Percentiles rank a stretch among this genome's conserved stretches.
These are phyloP conservation scores for Solanum virginianum DNA, from an alignment of 257 asterid species.

Conservation along the genomic window DNA sequence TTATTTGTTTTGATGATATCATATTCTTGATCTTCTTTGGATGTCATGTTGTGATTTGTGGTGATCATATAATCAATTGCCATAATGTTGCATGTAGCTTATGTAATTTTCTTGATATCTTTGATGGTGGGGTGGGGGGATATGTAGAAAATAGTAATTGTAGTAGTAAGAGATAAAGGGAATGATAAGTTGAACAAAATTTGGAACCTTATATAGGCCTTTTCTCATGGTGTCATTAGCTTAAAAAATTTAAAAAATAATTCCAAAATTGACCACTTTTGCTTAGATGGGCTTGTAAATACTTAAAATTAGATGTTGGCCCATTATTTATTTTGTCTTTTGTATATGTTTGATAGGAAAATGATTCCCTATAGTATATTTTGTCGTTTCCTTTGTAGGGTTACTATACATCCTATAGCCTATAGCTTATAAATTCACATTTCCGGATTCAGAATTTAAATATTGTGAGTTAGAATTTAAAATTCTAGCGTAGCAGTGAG, in stretches of 20 bases:
- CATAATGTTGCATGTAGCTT: neutral
- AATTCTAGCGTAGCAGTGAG: neutral
- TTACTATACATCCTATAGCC: neutral
- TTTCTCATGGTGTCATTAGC: neutral
- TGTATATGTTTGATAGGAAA: neutral
- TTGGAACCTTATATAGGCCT: neutral
- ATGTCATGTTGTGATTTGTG: neutral
- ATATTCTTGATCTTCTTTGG: neutral
- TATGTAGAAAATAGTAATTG: neutral
- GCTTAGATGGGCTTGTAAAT: neutral
- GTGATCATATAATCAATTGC: neutral
- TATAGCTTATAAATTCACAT: no score
- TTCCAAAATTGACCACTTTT: neutral
- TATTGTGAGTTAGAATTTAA: fast-evolving
- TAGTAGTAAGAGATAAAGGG: neutral
- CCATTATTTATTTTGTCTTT: neutral
- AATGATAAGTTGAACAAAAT: neutral
- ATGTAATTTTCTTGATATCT: neutral
- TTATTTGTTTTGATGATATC: neutral
- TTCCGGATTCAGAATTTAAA: neutral
- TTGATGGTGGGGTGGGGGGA: neutral
- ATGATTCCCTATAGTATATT: neutral
- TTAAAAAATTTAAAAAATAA: neutral
- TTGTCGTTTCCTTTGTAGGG: neutral
- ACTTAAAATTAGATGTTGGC: neutral